Evolutionary conservation across 1,139 yeast genomes (phyloP).

Genomic region (Debaryomycetaceae sp.): DNA sequence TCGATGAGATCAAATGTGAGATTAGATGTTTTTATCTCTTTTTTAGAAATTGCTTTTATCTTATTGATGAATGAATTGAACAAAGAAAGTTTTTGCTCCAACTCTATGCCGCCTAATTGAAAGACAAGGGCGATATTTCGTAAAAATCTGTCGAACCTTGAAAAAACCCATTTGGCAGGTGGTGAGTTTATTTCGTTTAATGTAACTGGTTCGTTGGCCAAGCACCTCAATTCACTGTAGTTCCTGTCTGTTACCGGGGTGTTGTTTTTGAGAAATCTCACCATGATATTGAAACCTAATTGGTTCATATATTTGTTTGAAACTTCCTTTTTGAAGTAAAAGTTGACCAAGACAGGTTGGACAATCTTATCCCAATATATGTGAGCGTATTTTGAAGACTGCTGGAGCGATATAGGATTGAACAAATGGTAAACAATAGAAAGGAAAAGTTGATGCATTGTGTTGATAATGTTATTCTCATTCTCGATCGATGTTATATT

Average conservation of each 20-base stretch:
- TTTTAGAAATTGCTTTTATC: conserved; percentile 24
- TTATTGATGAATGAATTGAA: conserved; percentile 23
- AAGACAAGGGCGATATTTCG: conserved; percentile 22
- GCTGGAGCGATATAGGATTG: conserved; percentile 18
- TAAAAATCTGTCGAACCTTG: conserved; percentile 29
- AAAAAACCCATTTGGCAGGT: conserved; percentile 32
- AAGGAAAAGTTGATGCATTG: conserved; percentile 27
- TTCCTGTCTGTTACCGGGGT: conserved; percentile 17
- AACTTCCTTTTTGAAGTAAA: conserved; percentile 29
- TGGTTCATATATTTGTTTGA: conserved; percentile 22
- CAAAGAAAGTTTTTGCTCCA: conserved; percentile 25
- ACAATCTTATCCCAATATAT: conserved; percentile 40
- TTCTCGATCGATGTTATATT: conserved; percentile 20
- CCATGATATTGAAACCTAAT: conserved; percentile 23
- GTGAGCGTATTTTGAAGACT: conserved; percentile 23
- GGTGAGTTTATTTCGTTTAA: conserved; percentile 30
- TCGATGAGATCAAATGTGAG: conserved; percentile 31
- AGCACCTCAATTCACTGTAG: conserved; percentile 28
- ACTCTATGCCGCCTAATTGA: conserved; percentile 18
- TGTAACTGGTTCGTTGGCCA: conserved; percentile 29
- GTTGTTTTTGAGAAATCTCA: conserved; percentile 20
- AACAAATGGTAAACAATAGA: conserved; percentile 32
- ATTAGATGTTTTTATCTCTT: conserved; percentile 25
- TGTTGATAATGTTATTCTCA: conserved; percentile 24
- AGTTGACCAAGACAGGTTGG: conserved; percentile 27